These are phyloP conservation scores for Porcisia hertigi DNA, from an alignment of 208 protist genomes.

Conservation along the genomic window DNA sequence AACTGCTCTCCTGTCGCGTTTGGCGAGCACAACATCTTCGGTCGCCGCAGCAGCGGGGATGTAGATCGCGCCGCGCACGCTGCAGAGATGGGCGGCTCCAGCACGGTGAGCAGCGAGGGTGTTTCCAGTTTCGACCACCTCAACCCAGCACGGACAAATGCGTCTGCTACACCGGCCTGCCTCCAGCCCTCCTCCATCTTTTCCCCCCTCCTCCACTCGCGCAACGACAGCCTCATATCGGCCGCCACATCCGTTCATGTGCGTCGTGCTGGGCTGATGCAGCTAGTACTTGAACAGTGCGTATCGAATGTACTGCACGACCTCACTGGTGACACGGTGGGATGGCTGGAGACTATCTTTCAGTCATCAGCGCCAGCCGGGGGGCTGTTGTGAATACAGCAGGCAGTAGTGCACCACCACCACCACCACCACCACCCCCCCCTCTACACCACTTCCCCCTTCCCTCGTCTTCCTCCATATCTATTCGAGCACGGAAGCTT, in stretches of 20 bases:
- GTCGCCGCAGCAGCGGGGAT: slow-evolving; percentile 21
- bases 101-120: not conserved
- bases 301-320: slow-evolving; percentile 66
- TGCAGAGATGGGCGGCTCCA: not conserved
- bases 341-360: slow-evolving; percentile 38
- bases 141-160: not conserved
- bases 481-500: no score
- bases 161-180: not conserved
- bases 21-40: slow-evolving; percentile 39
- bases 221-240: slow-evolving; percentile 6
- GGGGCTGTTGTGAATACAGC: not conserved
- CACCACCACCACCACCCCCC: not conserved
- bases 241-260: slow-evolving; percentile 34
- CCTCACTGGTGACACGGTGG: slow-evolving; percentile 56
- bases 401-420: not conserved
- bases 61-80: not conserved
- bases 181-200: not conserved
- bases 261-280: slow-evolving; percentile 44
- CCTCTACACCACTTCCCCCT: no score
- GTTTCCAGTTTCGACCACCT: not conserved
- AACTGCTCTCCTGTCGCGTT: slow-evolving; percentile 20
- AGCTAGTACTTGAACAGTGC: slow-evolving; percentile 60
- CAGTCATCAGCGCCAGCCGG: not conserved
- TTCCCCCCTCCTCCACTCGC: slow-evolving; percentile 6
- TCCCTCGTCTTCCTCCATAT: no score